Conservation (phyloP, 441 rosid genomes). For the Francoa sonchifolia region DNA sequence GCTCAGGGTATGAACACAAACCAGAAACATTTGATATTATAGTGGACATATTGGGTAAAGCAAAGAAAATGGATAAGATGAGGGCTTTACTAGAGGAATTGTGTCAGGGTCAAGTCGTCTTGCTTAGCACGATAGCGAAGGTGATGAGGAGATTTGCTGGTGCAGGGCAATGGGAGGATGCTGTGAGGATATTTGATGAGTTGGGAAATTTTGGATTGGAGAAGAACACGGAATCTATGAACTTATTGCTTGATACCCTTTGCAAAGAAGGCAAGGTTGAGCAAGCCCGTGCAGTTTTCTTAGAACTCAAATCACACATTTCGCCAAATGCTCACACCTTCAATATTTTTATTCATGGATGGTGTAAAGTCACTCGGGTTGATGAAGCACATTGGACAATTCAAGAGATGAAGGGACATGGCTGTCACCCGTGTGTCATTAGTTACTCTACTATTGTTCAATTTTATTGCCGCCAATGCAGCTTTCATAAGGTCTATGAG, state of each 20-base stretch:
- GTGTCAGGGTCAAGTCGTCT: conserved; percentile 27
- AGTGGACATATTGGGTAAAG: conserved; percentile 68
- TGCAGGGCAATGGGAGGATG: conserved; percentile 73
- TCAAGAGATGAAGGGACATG: conserved; percentile 81
- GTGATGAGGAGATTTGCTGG: conserved; percentile 74
- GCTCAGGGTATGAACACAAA: conserved; percentile 28
- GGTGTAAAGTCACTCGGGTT: conserved; percentile 66
- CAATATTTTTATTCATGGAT: conserved; percentile 75
- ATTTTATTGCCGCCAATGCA: conserved; percentile 34
- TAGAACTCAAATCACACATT: conserved; percentile 48
- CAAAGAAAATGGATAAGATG: conserved; percentile 60
- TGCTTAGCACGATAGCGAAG: conserved; percentile 42
- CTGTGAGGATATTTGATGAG: conserved; percentile 45
- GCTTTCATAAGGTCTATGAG: conserved; percentile 41
- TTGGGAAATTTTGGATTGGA: conserved; percentile 45
- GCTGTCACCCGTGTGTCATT: conserved; percentile 49
- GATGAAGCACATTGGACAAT: conserved; percentile 86
- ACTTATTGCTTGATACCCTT: conserved; percentile 60
- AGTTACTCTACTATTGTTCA: conserved; percentile 63
- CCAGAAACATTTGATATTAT: conserved; percentile 36
- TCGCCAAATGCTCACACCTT: conserved; percentile 50
- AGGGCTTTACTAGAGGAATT: conserved; percentile 45
- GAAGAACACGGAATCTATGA: conserved; percentile 68
- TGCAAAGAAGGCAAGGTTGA: conserved; percentile 65
- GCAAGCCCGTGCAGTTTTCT: conserved; percentile 45